Evolutionary conservation across 1,284 basidiomycete genomes (phyloP).

Genomic region (Albatrellus sp.): DNA sequence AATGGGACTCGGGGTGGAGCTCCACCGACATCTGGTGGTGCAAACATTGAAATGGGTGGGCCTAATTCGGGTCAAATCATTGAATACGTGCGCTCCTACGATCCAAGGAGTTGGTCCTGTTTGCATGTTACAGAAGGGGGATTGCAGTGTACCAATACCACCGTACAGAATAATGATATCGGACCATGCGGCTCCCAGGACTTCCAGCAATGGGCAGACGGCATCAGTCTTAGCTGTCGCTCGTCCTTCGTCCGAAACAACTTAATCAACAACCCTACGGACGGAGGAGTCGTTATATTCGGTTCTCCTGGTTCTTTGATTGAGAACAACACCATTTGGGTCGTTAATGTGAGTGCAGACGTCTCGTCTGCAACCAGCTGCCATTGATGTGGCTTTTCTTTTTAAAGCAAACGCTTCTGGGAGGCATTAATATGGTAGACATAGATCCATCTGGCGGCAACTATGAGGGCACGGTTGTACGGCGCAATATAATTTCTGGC

Average conservation of each 20-base stretch:
- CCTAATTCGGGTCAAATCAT: conserved; percentile 53
- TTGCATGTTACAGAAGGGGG: conserved; percentile 58
- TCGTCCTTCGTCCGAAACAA: conserved; percentile 62
- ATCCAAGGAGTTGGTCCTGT: conserved; percentile 67
- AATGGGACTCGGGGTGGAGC: conserved; percentile 49
- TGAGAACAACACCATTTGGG: conserved; percentile 66
- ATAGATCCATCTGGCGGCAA: conserved; percentile 63
- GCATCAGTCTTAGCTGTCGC: conserved; percentile 67
- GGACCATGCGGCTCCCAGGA: conserved; percentile 58
- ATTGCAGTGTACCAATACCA: conserved; percentile 49
- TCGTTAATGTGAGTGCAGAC: conserved; percentile 38
- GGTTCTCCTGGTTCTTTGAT: conserved; percentile 69
- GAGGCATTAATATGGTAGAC: conserved; percentile 78
- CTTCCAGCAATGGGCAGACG: conserved; percentile 75
- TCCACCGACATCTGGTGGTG: conserved; percentile 44
- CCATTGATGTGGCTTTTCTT: not conserved
- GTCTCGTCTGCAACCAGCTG: not conserved
- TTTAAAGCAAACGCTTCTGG: conserved; percentile 51
- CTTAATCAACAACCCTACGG: conserved; percentile 62
- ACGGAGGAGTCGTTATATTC: conserved; percentile 76
- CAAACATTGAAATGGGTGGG: conserved; percentile 71
- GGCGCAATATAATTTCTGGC: conserved; percentile 59
- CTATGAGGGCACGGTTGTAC: conserved; percentile 57
- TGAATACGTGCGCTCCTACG: conserved; percentile 58
- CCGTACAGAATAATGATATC: conserved; percentile 70